Base-by-base conservation (phyloP, 257 asterid species). In the Nicotiana benthamiana region DNA sequence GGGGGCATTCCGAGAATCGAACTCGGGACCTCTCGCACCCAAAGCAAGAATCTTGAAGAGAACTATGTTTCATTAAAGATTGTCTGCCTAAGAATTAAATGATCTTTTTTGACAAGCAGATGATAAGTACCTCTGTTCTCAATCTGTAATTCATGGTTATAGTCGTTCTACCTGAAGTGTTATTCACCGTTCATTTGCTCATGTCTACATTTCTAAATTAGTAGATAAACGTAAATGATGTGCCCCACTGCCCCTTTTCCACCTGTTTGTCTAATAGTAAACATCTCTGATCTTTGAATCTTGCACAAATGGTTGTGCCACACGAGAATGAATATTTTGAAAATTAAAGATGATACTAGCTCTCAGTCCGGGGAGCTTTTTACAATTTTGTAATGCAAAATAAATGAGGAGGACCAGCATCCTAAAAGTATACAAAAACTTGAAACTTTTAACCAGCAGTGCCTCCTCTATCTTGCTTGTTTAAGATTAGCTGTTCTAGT, bases 1-100 rank as follows among this genome's bases (percentile, higher is more conserved):
- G 8, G 96, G 97, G 94, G 92, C 97, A 90, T 89, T 91, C 91
- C 92, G 88, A 89, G 91, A 88, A 90, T 94, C 83, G 89, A 92
- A 88, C 92, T 88, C 87, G 84, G 88, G 95, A 88, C 95, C 95
- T 88, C 92, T 86, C 91, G 91, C 92, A 87, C 95, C 96, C 92
- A 61, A 86, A 93, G 93, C 89, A 87, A 88, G 97, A 90, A 91
- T 93, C 94, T n/a, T n/a, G n/a, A n/a, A 72, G 77, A 43, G 22
- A 43, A 43, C 17, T 22, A 70, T 12, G 30, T 68, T 36, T 20
- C 32, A 4, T 40, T 40, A 68, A 5, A 40, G 40, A 20, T 68
- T 68, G 6, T 40, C 3, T 68, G 56, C 6, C 0, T 18, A 68
- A 46, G 60, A 72, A 72, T 46, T 11, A 26, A 70, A 22, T 43